These are phyloP conservation scores for Metschnikowia cerradonensis DNA, from an alignment of 805 yeast genomes.

Conservation along the genomic window DNA sequence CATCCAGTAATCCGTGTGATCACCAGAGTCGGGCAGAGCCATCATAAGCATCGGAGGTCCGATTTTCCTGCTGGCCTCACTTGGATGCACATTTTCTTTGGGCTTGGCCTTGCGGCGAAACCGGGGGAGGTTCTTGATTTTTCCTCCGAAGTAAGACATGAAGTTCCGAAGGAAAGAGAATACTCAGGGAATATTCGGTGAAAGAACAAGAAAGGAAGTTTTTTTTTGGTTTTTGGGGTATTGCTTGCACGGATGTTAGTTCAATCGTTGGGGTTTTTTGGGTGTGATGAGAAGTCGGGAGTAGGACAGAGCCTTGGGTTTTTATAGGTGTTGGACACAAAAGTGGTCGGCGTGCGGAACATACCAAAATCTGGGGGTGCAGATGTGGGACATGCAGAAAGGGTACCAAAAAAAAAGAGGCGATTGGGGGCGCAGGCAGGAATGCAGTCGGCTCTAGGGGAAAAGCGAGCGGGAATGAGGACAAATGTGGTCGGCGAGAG, in stretches of 20 bases:
- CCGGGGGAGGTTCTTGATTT: not conserved
- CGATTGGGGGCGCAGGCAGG: not conserved
- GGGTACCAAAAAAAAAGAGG: not conserved
- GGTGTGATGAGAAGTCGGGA: not conserved
- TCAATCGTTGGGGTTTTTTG: not conserved
- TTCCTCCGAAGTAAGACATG: not conserved
- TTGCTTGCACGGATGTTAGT: not conserved
- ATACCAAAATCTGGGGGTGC: not conserved
- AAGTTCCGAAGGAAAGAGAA: too few species aligned
- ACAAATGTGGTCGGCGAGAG: not conserved
- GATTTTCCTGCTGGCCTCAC: not conserved
- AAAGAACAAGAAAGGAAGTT: too few species aligned
- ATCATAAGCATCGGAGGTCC: not conserved
- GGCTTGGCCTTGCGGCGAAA: not conserved
- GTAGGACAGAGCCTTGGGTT: not conserved
- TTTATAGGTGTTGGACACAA: not conserved
- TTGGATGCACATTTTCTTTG: not conserved
- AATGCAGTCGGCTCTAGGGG: not conserved
- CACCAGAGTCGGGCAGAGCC: not conserved
- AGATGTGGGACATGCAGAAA: not conserved
- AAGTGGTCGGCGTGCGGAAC: conserved; percentile 3
- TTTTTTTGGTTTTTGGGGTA: too few species aligned
- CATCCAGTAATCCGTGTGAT: not conserved
- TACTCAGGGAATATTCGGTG: too few species aligned
- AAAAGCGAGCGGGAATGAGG: not conserved